These are phyloP conservation scores for Dioscorea cayenensis DNA, from an alignment of 116 monocot species.

Conservation along the genomic window DNA sequence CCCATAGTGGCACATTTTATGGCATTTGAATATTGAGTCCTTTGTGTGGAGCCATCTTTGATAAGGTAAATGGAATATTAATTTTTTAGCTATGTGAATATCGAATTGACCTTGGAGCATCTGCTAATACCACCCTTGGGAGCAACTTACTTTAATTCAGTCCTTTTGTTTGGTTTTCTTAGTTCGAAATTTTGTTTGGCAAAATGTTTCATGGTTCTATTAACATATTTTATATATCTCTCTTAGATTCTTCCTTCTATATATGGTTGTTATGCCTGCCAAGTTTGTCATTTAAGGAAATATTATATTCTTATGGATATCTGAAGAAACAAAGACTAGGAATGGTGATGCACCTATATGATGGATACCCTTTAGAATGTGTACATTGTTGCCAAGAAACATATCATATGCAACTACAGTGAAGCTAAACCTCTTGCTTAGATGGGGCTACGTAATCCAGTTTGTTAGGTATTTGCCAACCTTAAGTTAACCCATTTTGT, in stretches of 20 bases:
- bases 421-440: not conserved
- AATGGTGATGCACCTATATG: not conserved
- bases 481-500: too few relatives aligned
- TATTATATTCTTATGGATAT: not conserved
- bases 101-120: not conserved
- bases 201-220: too few relatives aligned
- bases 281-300: not conserved
- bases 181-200: too few relatives aligned
- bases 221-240: too few relatives aligned
- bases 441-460: too few relatives aligned
- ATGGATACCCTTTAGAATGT: not conserved
- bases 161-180: too few relatives aligned
- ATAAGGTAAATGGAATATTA: constrained; percentile 4
- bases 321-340: not conserved
- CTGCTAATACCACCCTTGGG: not conserved
- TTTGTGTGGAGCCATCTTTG: not conserved
- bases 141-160: too few relatives aligned
- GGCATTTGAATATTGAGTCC: not conserved
- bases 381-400: not conserved
- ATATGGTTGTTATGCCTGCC: not conserved
- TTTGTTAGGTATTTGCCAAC: not conserved
- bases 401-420: not conserved
- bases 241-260: constrained; percentile 52
- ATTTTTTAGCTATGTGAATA: not conserved
- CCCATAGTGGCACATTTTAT: not conserved